Evolutionary conservation across 768 basidiomycete species (phyloP), one percentile per base, ranked within the genome.

Genomic region (Lactarius sp.): DNA sequence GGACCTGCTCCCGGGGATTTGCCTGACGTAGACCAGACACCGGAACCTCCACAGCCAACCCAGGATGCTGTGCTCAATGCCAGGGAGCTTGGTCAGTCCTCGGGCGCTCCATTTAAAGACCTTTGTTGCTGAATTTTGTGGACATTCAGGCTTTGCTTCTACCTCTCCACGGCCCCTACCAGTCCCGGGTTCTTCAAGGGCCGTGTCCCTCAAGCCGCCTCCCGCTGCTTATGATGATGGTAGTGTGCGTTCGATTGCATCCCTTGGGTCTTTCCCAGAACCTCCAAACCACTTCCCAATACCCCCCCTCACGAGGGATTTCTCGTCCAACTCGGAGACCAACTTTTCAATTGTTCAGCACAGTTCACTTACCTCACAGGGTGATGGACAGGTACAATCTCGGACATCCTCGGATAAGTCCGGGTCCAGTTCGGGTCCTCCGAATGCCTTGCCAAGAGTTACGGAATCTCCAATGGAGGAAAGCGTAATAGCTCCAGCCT

Each of bases 281-380:
- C 89, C 89, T 16, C 89, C 89, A 0, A 83, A 82, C 0, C 87
- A 90, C 71, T 83, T 86, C 62, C 88, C 88, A 13, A 73, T 86
- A 14, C 88, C 85, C 41, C 80, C 82, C 6, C 68, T 71, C 8
- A 56, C 55, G 27, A 71, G 64, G 20, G 66, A 55, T 49, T 59
- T 49, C 49, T 42, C 59, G 56, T 47, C 63, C 34, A 59, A 53
- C 61, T 27, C 65, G 60, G 57, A 61, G 49, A n/a, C 44, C 27
- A 58, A 27, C 18, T 61, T 39, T 58, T 64, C 34, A 33, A 52
- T 12, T 39, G 41, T 13, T 47, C 50, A 49, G 1, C 41, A 66
- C 33, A 36, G 31, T 31, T 6, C 39, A 8, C 8, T 31, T 20
- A 22, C 41, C 18, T 20, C 10, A 22, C 57, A 50, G 34, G 34